These are phyloP conservation scores for Flaveria floridana DNA, from an alignment of 140 eudicot species.

Conservation along the genomic window DNA sequence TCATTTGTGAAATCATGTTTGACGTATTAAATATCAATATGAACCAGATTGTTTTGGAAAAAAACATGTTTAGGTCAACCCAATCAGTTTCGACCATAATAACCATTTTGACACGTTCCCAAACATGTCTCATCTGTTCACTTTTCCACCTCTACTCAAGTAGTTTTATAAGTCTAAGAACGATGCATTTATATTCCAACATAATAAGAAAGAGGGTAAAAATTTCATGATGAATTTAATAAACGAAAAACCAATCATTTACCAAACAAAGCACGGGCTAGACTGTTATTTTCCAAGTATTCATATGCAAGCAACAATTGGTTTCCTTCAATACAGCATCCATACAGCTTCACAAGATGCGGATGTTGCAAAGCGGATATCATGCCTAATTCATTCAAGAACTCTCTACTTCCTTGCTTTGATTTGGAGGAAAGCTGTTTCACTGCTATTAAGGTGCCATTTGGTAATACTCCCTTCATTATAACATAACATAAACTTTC, in stretches of 20 bases:
- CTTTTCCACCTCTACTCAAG: not conserved
- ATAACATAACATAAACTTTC: not conserved
- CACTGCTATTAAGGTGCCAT: constrained; percentile 64
- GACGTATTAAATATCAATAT: not conserved
- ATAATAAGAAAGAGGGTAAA: not conserved
- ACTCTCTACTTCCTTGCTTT: constrained; percentile 65
- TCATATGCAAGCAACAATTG: constrained; percentile 61
- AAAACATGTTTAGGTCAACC: not conserved
- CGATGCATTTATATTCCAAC: not conserved
- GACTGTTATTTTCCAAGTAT: constrained; percentile 65
- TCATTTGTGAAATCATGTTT: not conserved
- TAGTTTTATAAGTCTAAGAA: not conserved
- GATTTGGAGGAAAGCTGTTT: constrained; percentile 72
- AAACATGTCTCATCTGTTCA: too few species aligned
- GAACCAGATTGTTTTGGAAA: not conserved
- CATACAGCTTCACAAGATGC: constrained; percentile 56
- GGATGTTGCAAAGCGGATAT: constrained; percentile 69
- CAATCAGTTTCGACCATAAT: not conserved
- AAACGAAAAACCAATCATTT: not conserved
- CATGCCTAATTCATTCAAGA: constrained; percentile 66
- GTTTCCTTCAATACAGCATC: constrained; percentile 72
- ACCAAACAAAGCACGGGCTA: constrained; percentile 72
- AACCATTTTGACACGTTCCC: not conserved
- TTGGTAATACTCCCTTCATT: constrained; percentile 51
- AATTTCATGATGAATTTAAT: not conserved